Percentiles rank a stretch among this genome's conserved stretches.
Conservation (phyloP, 2,329 filamentous ascomycete species). For the Colletotrichum tanaceti region DNA sequence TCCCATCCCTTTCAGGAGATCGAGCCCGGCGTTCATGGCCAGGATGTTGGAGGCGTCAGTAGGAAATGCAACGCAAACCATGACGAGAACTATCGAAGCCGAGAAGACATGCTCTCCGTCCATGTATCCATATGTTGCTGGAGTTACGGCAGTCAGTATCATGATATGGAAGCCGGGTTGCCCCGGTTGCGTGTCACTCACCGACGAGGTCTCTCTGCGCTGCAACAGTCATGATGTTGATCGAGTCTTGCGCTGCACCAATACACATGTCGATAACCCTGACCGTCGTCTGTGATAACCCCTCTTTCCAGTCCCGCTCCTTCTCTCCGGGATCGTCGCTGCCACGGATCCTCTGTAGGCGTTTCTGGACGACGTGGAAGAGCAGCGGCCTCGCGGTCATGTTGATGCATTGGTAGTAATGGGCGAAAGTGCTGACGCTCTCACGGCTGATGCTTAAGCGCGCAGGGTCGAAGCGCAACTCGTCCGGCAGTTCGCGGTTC, state of each 20-base stretch:
- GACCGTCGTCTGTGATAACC: conserved; percentile 48
- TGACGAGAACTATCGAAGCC: conserved; percentile 47
- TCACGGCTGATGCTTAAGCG: conserved; percentile 60
- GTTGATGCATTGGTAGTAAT: conserved; percentile 52
- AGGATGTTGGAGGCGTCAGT: conserved; percentile 53
- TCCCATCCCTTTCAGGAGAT: conserved; percentile 62
- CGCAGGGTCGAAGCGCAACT: conserved; percentile 61
- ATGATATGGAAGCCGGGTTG: conserved; percentile 29
- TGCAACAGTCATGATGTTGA: conserved; percentile 44
- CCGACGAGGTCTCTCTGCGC: conserved; percentile 57
- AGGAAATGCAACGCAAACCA: conserved; percentile 60
- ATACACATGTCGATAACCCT: conserved; percentile 50
- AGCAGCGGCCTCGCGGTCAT: conserved; percentile 49
- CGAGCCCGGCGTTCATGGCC: conserved; percentile 60
- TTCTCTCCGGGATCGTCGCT: conserved; percentile 30
- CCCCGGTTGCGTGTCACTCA: conserved; percentile 44
- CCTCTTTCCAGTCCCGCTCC: conserved; percentile 41
- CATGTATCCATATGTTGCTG: conserved; percentile 49
- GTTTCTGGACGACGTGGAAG: conserved; percentile 47
- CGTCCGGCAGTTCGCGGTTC: conserved; percentile 60
- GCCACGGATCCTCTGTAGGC: conserved; percentile 40
- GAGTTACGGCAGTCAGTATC: conserved; percentile 38
- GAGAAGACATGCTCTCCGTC: conserved; percentile 51
- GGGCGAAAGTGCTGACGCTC: conserved; percentile 53
- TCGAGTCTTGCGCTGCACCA: conserved; percentile 47